Evolutionary conservation across 2,329 filamentous ascomycete genomes (phyloP).

Genomic region (Juglanconis oblonga): DNA sequence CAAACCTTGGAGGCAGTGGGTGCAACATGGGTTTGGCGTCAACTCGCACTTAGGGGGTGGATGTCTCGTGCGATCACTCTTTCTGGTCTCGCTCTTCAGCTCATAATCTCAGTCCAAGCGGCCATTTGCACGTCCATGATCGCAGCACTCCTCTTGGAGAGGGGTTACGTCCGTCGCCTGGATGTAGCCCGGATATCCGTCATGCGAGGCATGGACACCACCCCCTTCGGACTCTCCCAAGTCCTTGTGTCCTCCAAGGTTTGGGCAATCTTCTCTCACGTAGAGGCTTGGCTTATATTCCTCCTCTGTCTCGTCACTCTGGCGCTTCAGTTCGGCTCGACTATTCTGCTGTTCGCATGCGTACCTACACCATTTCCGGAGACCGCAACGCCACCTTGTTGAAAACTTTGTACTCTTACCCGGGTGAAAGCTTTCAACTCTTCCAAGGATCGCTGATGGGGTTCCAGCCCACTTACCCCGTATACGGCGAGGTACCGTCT

Average conservation of each 20-base stretch:
- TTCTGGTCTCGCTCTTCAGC: not conserved
- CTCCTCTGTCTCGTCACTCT: not conserved
- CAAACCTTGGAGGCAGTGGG: not conserved
- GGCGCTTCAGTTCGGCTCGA: constrained; percentile 5
- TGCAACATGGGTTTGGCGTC: constrained; percentile 7
- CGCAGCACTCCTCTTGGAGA: constrained; percentile 6
- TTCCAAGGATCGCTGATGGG: not conserved
- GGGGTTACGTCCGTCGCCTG: not conserved
- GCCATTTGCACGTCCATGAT: constrained; percentile 11
- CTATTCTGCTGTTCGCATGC: not conserved
- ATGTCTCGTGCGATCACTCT: constrained; percentile 4
- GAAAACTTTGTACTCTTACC: not conserved
- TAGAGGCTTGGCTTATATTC: not conserved
- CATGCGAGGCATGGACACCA: not conserved
- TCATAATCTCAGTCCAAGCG: not conserved
- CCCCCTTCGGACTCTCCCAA: not conserved
- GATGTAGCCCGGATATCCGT: constrained; percentile 1
- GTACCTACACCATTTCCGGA: not conserved
- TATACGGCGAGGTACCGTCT: not conserved
- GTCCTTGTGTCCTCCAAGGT: not conserved
- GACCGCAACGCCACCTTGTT: not conserved
- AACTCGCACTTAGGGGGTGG: constrained; percentile 1
- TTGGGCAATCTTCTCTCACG: not conserved
- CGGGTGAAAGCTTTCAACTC: not conserved
- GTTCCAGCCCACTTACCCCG: not conserved